These are phyloP conservation scores for Cryptosporidium felis DNA, from an alignment of 169 alveolate species.

Conservation along the genomic window DNA sequence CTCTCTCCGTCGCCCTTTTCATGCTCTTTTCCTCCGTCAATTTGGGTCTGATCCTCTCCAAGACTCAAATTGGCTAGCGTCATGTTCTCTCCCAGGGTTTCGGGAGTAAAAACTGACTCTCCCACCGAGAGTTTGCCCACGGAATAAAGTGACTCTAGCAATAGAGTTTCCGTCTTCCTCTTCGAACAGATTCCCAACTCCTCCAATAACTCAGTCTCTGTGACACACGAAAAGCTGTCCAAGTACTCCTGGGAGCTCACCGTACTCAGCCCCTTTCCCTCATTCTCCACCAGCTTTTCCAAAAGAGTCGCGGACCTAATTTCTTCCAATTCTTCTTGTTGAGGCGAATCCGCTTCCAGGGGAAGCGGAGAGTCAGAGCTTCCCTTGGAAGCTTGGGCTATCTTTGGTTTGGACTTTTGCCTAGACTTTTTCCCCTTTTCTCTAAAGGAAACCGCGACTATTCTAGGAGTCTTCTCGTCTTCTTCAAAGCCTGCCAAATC, in stretches of 20 bases:
- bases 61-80: constrained; percentile 8
- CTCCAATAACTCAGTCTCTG: constrained; percentile 4
- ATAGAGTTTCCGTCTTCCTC: neutral
- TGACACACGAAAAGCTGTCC: neutral
- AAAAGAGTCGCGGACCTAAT: neutral
- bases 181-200: neutral
- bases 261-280: neutral
- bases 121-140: neutral
- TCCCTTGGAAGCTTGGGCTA: neutral
- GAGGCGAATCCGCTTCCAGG: neutral
- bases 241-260: neutral
- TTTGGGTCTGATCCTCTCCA: neutral
- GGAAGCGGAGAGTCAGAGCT: too few species aligned
- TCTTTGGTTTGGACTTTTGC: constrained; percentile 27
- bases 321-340: neutral
- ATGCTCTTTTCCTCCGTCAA: neutral
- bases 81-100: constrained; percentile 9
- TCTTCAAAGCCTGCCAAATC: neutral
- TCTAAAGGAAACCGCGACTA: neutral
- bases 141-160: neutral
- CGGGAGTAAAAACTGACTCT: neutral
- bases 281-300: neutral
- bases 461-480: neutral
- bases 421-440: neutral
- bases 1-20: too few species aligned